phyloP scores from a whole-genome alignment of 306 rosid species.

The Quercus gilva region DNA sequence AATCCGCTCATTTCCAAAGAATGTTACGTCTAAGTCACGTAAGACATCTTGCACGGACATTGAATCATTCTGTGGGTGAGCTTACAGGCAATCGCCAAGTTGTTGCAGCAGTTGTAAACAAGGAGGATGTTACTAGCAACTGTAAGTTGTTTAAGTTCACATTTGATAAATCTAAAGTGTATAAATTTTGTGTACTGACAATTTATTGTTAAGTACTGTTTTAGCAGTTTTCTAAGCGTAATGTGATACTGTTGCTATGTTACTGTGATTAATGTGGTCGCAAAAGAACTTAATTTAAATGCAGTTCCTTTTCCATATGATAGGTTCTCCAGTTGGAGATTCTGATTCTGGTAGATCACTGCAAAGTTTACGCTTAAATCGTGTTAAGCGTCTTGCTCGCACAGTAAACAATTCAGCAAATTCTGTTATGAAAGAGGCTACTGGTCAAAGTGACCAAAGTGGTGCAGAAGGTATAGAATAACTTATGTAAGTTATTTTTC shows the following conservation, averaged over 20 bases:
- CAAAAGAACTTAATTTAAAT: not conserved
- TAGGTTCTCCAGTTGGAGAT: constrained; percentile 28
- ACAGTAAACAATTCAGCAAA: constrained; percentile 15
- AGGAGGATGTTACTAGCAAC: constrained; percentile 18
- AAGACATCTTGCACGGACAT: constrained; percentile 50
- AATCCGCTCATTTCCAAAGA: constrained; percentile 17
- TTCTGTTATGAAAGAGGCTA: constrained; percentile 19
- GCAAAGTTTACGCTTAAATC: constrained; percentile 50
- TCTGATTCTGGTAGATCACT: constrained; percentile 32
- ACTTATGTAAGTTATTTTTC: not conserved
- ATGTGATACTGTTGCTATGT: not conserved
- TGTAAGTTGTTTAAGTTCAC: constrained; percentile 35
- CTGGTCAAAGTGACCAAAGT: constrained; percentile 16
- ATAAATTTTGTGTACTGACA: not conserved
- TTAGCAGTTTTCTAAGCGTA: not conserved
- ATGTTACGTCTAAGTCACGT: constrained; percentile 52
- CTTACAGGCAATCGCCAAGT: constrained; percentile 15
- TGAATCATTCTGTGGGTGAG: constrained; percentile 24
- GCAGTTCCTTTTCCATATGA: constrained; percentile 1
- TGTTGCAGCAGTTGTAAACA: constrained; percentile 25
- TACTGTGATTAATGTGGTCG: not conserved
- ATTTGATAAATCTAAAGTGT: not conserved
- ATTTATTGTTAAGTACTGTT: not conserved
- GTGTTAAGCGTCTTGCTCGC: constrained; percentile 63
- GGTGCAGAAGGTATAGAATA: not conserved